Conservation (phyloP, 2,329 filamentous ascomycete genomes). For the Tricladium varicosporioides region DNA sequence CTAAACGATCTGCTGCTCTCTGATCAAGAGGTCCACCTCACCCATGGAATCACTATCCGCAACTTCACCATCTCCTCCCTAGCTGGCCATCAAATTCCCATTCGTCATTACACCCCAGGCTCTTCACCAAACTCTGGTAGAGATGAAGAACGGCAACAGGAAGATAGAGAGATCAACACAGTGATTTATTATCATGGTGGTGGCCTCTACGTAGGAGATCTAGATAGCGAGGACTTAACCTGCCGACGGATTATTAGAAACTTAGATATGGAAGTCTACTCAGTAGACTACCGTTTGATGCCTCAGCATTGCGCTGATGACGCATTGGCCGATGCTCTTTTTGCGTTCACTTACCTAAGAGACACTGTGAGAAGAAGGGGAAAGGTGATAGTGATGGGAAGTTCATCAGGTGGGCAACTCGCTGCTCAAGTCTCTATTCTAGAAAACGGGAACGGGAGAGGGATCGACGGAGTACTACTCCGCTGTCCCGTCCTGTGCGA, state of each 20-base stretch:
- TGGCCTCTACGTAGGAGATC: conserved; percentile 46
- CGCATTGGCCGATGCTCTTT: conserved; percentile 43
- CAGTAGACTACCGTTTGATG: conserved; percentile 46
- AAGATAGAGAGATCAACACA: background rate
- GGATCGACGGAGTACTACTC: conserved; percentile 43
- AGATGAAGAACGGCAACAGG: background rate
- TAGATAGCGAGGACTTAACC: conserved; percentile 48
- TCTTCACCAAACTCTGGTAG: background rate
- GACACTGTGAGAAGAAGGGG: background rate
- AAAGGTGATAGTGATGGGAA: conserved; percentile 40
- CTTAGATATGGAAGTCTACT: conserved; percentile 39
- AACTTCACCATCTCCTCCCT: conserved; percentile 12
- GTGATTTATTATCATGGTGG: conserved; percentile 50
- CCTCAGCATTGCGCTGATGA: conserved; percentile 39
- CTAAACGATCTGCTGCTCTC: conserved; percentile 38
- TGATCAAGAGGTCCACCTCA: conserved; percentile 38
- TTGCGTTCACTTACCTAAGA: conserved; percentile 35
- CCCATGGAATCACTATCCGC: conserved; percentile 32
- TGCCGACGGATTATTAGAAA: conserved; percentile 42
- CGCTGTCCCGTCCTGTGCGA: conserved; percentile 49
- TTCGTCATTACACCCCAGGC: conserved; percentile 18
- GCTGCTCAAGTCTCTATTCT: conserved; percentile 41
- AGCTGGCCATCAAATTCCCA: conserved; percentile 13
- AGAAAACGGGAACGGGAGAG: conserved; percentile 25
- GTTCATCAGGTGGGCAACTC: conserved; percentile 48